Conservation (phyloP, 116 monocot species). For the Iris pallida region DNA sequence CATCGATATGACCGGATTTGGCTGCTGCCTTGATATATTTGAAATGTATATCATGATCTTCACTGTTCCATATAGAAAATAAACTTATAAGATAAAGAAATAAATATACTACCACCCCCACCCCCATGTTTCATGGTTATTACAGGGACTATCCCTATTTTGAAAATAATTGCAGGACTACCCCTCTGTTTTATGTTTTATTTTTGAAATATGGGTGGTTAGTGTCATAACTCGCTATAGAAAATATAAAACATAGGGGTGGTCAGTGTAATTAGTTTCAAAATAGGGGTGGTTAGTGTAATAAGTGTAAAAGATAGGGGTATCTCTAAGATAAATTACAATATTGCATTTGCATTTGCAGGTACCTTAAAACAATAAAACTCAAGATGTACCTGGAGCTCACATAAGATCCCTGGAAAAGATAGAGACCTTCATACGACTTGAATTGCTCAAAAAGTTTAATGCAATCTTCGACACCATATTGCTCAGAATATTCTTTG, state of each 20-base stretch:
- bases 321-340: too few relatives aligned
- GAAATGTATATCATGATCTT: slow-evolving; percentile 84
- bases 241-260: too few relatives aligned
- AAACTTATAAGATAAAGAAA: not conserved
- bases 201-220: too few relatives aligned
- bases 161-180: too few relatives aligned
- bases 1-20: slow-evolving; percentile 83
- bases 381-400: slow-evolving; percentile 70
- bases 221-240: too few relatives aligned
- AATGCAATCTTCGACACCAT: slow-evolving; percentile 85
- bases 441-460: slow-evolving; percentile 97
- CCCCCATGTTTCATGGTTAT: too few relatives aligned
- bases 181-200: too few relatives aligned
- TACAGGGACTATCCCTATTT: too few relatives aligned
- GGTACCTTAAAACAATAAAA: not conserved
- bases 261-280: too few relatives aligned
- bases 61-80: slow-evolving; percentile 44
- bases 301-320: too few relatives aligned
- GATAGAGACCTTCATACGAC: slow-evolving; percentile 95
- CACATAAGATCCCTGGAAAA: slow-evolving; percentile 86
- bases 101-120: too few relatives aligned
- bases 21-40: slow-evolving; percentile 90
- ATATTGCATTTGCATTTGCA: not conserved
- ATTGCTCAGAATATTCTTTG: slow-evolving; percentile 88
- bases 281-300: too few relatives aligned